Base-by-base conservation (phyloP, 768 basidiomycete species). In the Tephrocybe sp. region DNA sequence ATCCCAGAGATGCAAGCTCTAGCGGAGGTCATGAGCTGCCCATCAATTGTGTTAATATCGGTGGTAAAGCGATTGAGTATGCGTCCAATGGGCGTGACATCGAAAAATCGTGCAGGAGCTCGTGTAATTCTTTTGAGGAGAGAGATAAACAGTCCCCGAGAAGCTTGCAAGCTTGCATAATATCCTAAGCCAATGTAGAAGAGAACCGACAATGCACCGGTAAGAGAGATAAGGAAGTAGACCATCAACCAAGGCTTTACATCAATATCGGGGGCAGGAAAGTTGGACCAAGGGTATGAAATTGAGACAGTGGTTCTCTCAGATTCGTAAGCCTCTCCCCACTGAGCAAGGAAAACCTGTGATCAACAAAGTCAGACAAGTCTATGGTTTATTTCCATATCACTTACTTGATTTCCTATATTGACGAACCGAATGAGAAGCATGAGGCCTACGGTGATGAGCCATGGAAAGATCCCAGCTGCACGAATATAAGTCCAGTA, bases 41-140 rank as follows among this genome's bases (percentile, higher is more conserved):
- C 74, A 61, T 92, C 89, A 38, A 91, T 82, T 5, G 83, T 84
- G 45, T 83, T 83, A 60, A 92, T 84, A 58, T 92, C 88, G 6
- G 80, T 77, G 12, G 85, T 87, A 61, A 92, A 88, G 14, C 92
- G 79, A 60, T 92, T 91, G 34, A 89, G 73, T 57, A 92, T 87
- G 7, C 87, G 72, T 9, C 90, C 90, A 34, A 86, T 81, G 1
- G 87, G 87, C 3, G 85, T 89, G 34, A 77, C 71, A 59, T 89
- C 87, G 65, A 87, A 89, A 64, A 87, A 87, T 1, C 84, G 79
- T 19, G 78, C 72, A 2, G 85, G 85, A 0, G 86, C 85, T 35
- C 80, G 72, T 6, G 81, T 76, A 8, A 89, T 68, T 22, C 83
- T 65, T 35, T 64, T 67, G 10, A 87, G 71, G 49, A 87, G 75